These are phyloP conservation scores for Umbelopsis vinacea DNA, from an alignment of 192 early-diverging fungal genomes.

Conservation along the genomic window DNA sequence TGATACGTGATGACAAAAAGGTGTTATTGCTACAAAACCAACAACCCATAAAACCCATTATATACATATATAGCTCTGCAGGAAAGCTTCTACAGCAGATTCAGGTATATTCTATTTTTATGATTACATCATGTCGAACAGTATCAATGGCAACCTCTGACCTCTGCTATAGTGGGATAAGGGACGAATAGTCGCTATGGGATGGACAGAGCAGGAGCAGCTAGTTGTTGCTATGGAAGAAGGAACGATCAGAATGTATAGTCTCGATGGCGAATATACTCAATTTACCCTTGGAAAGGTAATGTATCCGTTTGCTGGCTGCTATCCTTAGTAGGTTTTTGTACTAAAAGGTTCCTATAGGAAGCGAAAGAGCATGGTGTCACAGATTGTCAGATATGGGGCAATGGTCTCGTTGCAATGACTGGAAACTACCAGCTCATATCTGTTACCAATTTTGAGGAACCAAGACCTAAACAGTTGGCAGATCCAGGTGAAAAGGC, in stretches of 20 bases:
- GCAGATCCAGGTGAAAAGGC: constrained; percentile 63
- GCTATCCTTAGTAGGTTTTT: neutral
- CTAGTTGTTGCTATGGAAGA: constrained; percentile 88
- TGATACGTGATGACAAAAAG: constrained; percentile 91
- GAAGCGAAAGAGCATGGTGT: constrained; percentile 84
- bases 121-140: neutral
- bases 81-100: constrained; percentile 87
- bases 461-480: constrained; percentile 80
- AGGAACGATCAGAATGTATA: constrained; percentile 81
- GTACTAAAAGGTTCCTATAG: constrained; percentile 34
- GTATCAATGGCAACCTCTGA: neutral
- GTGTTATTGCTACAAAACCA: constrained; percentile 75
- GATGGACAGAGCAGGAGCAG: constrained; percentile 89
- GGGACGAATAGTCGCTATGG: constrained; percentile 86
- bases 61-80: constrained; percentile 85
- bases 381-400: constrained; percentile 87
- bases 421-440: constrained; percentile 83
- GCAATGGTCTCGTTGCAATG: constrained; percentile 90
- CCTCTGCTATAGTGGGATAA: constrained; percentile 74
- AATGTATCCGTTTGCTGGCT: neutral
- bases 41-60: constrained; percentile 74
- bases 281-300: constrained; percentile 85
- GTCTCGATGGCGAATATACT: constrained; percentile 79
- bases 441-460: constrained; percentile 81
- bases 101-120: constrained; percentile 55